Evolutionary conservation across 192 early-diverging fungal genomes (phyloP), one percentile per base, ranked within the genome.

Genomic region (Umbelopsis vinacea): DNA sequence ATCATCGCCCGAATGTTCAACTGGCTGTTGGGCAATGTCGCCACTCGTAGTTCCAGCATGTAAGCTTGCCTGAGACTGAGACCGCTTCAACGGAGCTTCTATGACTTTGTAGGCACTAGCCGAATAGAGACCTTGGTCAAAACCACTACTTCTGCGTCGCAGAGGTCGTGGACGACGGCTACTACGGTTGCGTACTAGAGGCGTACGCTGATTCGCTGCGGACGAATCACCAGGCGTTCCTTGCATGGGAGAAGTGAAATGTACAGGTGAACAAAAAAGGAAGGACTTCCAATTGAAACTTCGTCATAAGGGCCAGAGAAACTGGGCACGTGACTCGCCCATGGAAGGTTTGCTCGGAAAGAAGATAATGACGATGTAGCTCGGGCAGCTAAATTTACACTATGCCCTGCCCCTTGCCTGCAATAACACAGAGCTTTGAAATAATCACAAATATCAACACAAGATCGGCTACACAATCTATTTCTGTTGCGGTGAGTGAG

Each of bases 41-140:
- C 57, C 57, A 50, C 48, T 50, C 0, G 57, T 63, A 38, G 57
- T 26, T 37, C 57, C 57, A n/a, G 26, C 33, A 3, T 19, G 3
- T 14, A 63, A 29, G 15, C 57, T 63, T 6, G 33, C 33, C 33
- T 63, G 57, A 6, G 57, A 63, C 15, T 29, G 57, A 63, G 57
- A 29, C 19, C 57, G 57, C 19, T 63, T 63, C 12, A 63, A 26
- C 33, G 57, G 57, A 19, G 57, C 57, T 35, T 63, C 57, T 63
- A 63, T 63, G 57, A 63, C 57, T 35, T 63, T 63, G 33, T 63
- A 63, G 19, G 57, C 57, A 63, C 57, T 63, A 8, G 57, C 57
- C 15, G 57, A 63, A 63, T 63, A 63, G 15, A 63, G 33, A 35
- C 57, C 57, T 38, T 63, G 57, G 57, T 63, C 57, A 19, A 63